Evolutionary conservation across 306 rosid genomes (phyloP), one percentile per base, ranked within the genome.

Genomic region (Quillaja saponaria): DNA sequence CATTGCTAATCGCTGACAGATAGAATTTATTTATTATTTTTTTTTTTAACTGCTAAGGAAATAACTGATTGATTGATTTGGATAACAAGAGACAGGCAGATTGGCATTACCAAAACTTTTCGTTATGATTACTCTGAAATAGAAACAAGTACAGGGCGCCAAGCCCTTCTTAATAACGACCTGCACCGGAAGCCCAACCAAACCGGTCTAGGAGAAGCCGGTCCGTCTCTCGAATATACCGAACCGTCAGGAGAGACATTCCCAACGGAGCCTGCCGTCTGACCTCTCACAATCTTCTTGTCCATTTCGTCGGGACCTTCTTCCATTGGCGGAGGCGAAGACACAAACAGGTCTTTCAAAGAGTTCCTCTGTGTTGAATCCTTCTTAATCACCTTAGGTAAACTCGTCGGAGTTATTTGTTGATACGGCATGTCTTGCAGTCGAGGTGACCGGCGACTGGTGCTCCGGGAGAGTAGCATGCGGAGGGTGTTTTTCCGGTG

Each of bases 111-210:
- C n/a, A n/a, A n/a, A n/a, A n/a, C n/a, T n/a, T n/a, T n/a, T 8
- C 13, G 10, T 8, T 49, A 40, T 40, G 20, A 11, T 78, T 28
- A 81, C 73, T 89, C 99, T 0, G 94, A 84, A 71, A 92, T 89
- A 12, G 86, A 51, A 41, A 75, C 81, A 1, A 92, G 87, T 37
- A 78, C 63, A 5, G 99, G 96, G 15, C 99, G 85, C 99, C 99
- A 87, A 58, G 83, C 64, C 52, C 74, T 90, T 74, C 89, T 80
- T 54, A 92, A 35, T 31, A 89, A 59, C 31, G 84, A 81, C 78
- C 75, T 81, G 59, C 72, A 76, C 34, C 99, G 95, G 8, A 89
- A 87, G 53, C 91, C 82, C 50, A 52, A 53, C 90, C 88, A 81
- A 21, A 34, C 82, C 81, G 91, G 81, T 71, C 82, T 79, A 0